Evolutionary conservation across 1,284 basidiomycete species (phyloP), one percentile per base, ranked within the genome.

Genomic region (Trametes sp.): DNA sequence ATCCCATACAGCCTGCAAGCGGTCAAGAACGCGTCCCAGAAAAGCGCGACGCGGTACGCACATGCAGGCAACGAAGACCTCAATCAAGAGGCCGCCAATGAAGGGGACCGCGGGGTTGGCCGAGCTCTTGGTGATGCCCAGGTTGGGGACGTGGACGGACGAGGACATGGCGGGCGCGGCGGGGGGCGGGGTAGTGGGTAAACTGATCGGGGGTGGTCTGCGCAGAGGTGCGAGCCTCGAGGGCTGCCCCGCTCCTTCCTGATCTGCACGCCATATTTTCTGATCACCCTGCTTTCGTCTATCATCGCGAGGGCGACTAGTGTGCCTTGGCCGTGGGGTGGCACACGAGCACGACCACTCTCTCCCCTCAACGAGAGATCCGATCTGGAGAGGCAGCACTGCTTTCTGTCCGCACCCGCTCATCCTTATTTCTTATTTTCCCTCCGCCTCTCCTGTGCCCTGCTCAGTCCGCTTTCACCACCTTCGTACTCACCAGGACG

Each of bases 41-140:
- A 19, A 26, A 23, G 11, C 9, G 14, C 45, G 16, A 19, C 11
- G 28, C 28, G 38, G 46, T 33, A 57, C 60, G 29, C 9, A 57
- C 60, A 62, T 38, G 29, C 52, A 61, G 9, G 59, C 59, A 16
- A 61, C 28, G 36, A 54, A 55, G 21, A 61, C 26, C 52, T 55
- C 59, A 44, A 61, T 61, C 59, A 61, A 55, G 35, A 54, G 53
- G 36, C 46, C 52, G 19, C 59, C 59, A 29, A 61, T 54, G 52
- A 55, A 53, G 50, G 42, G 44, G 2, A 48, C 57, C 28, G 57
- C 57, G 24, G 51, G 51, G 33, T 59, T 53, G 33, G 44, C 35
- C 19, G 57, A 28, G 57, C 57, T 44, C 57, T 35, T 58, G 46
- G 24, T n/a, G 35, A 57, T 49, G 46, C 55, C 46, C 10, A 50